Evolutionary conservation across 345 rosid species (phyloP).

Genomic region (Abelmoschus esculentus): DNA sequence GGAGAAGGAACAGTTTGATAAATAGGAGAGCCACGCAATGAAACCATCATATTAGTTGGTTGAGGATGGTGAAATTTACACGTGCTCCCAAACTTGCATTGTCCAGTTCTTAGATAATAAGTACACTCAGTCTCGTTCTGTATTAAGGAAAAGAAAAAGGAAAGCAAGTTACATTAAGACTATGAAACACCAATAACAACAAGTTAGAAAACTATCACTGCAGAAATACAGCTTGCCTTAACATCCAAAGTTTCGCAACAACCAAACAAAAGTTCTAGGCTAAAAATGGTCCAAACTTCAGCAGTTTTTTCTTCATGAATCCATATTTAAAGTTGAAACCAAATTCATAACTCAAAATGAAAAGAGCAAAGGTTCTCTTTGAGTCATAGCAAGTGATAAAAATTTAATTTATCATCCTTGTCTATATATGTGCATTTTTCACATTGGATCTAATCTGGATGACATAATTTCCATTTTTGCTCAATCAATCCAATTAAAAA

Average conservation of each 20-base stretch:
- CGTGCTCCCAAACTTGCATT: slow-evolving; percentile 86
- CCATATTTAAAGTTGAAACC: not conserved
- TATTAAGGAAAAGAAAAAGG: slow-evolving; percentile 7
- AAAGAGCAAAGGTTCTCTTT: not conserved
- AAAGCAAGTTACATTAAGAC: slow-evolving; percentile 6
- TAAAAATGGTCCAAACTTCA: not conserved
- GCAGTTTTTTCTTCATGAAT: not conserved
- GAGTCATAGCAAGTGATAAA: not conserved
- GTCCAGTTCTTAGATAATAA: slow-evolving; percentile 92
- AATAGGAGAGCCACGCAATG: slow-evolving; percentile 60
- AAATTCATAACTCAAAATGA: not conserved
- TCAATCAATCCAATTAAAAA: not conserved
- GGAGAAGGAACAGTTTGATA: slow-evolving; percentile 70
- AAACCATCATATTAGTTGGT: slow-evolving; percentile 77
- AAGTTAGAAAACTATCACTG: not conserved
- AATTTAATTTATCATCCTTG: not conserved
- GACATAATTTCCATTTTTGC: not conserved
- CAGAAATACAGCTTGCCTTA: not conserved
- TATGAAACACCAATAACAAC: not conserved
- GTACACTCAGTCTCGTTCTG: slow-evolving; percentile 89
- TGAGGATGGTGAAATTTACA: slow-evolving; percentile 98
- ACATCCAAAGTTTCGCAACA: slow-evolving; percentile 1
- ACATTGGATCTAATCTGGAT: not conserved
- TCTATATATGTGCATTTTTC: not conserved
- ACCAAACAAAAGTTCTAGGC: not conserved